phyloP scores from a whole-genome alignment of 768 basidiomycete genomes.

The Tylopilus balloui region DNA sequence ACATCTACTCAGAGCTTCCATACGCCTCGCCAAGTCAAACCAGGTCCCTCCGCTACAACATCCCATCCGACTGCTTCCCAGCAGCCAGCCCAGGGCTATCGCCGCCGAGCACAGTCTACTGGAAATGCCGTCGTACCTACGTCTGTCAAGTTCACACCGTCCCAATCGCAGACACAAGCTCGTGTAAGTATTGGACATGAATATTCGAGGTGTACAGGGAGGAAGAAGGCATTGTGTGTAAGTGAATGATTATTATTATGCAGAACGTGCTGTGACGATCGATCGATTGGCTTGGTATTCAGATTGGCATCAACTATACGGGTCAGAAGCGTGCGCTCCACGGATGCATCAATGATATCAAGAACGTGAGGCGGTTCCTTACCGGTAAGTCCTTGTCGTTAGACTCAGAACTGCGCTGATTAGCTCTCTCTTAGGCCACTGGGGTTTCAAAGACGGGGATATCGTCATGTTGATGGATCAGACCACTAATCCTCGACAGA shows the following conservation, averaged over 20 bases:
- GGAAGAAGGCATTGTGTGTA: slow-evolving; percentile 47
- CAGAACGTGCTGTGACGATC: not conserved
- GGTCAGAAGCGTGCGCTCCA: slow-evolving; percentile 59
- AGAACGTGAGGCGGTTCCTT: slow-evolving; percentile 64
- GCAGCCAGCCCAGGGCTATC: slow-evolving; percentile 10
- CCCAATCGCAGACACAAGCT: slow-evolving; percentile 3
- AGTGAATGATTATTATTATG: slow-evolving; percentile 12
- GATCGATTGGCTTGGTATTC: not conserved
- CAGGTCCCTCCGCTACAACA: slow-evolving; percentile 1
- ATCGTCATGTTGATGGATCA: slow-evolving; percentile 56
- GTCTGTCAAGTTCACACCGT: slow-evolving; percentile 1
- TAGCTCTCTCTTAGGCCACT: slow-evolving; percentile 31
- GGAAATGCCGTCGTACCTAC: slow-evolving; percentile 9
- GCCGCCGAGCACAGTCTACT: slow-evolving; percentile 20
- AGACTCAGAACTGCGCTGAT: not conserved
- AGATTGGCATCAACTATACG: slow-evolving; percentile 79
- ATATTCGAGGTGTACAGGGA: slow-evolving; percentile 49
- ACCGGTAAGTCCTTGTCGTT: slow-evolving; percentile 39
- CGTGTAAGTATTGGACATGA: slow-evolving; percentile 22
- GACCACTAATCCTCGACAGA: slow-evolving; percentile 36
- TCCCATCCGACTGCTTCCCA: not conserved
- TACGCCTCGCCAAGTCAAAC: not conserved
- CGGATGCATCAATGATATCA: slow-evolving; percentile 82
- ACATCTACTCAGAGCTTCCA: slow-evolving; percentile 6
- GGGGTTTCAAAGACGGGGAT: slow-evolving; percentile 48